phyloP scores from a whole-genome alignment of 352 stramenopile species.

The Pythium inflatum region DNA sequence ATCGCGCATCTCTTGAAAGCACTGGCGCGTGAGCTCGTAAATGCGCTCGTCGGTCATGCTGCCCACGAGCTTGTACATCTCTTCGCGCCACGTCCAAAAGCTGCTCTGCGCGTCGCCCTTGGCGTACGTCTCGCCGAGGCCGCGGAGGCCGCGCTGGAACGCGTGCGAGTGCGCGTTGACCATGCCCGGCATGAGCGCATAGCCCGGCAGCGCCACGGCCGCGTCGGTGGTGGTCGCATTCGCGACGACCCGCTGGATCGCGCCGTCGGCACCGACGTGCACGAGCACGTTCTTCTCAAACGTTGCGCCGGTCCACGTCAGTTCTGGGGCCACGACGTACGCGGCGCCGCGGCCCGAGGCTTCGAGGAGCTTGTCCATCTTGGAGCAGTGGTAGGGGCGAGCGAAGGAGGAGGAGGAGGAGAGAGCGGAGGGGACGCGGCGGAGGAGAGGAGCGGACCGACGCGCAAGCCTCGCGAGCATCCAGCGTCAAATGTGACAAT shows the following conservation, averaged over 20 bases:
- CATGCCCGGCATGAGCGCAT: constrained; percentile 68
- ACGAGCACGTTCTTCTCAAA: constrained; percentile 64
- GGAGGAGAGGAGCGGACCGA: neutral
- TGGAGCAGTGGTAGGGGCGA: constrained; percentile 7
- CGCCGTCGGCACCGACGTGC: constrained; percentile 50
- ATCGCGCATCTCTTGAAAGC: constrained; percentile 80
- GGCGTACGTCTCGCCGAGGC: constrained; percentile 76
- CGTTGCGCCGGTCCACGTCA: constrained; percentile 64
- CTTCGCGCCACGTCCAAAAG: constrained; percentile 84
- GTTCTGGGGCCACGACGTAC: constrained; percentile 66
- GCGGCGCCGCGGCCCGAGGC: constrained; percentile 20
- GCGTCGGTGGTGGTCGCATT: neutral
- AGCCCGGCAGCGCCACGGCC: constrained; percentile 42
- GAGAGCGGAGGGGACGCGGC: neutral
- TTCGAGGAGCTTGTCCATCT: constrained; percentile 31
- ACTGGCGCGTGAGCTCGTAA: constrained; percentile 71
- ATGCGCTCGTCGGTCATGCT: constrained; percentile 67
- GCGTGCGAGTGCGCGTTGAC: constrained; percentile 85
- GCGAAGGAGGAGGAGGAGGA: neutral
- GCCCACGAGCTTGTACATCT: constrained; percentile 84
- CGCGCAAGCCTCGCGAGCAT: constrained; percentile 11
- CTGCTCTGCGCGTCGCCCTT: constrained; percentile 52
- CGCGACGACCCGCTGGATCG: constrained; percentile 45
- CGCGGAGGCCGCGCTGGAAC: constrained; percentile 72
- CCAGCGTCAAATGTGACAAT: constrained; percentile 22